phyloP scores from a whole-genome alignment of 371 early-diverging fungal species.

The Rhizopus stolonifer region DNA sequence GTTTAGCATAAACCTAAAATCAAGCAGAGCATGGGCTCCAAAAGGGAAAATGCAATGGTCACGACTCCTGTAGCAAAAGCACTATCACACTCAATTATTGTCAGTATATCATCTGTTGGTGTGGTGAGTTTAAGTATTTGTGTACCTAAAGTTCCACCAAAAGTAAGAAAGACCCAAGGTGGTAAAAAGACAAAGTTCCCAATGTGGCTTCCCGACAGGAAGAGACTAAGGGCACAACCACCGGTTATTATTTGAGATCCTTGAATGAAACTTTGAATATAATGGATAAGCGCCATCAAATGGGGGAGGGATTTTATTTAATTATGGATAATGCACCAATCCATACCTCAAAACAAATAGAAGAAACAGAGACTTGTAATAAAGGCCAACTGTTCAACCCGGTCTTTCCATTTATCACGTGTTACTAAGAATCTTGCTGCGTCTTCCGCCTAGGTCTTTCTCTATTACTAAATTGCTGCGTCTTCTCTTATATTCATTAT shows the following conservation, averaged over 20 bases:
- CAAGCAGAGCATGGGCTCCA: neutral
- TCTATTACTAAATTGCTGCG: too few relatives aligned
- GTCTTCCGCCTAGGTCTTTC: too few relatives aligned
- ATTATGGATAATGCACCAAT: constrained; percentile 10
- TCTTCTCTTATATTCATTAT: too few relatives aligned
- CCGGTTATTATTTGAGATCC: constrained; percentile 9
- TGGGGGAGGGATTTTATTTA: neutral
- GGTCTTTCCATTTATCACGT: too few relatives aligned
- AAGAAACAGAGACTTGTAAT: too few relatives aligned
- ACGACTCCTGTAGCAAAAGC: neutral
- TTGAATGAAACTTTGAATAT: constrained; percentile 1
- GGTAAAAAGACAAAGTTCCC: neutral
- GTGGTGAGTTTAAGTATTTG: neutral
- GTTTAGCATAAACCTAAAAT: neutral
- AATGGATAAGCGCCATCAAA: neutral
- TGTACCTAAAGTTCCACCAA: neutral
- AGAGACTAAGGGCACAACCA: neutral
- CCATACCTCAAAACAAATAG: neutral
- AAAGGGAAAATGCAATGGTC: neutral
- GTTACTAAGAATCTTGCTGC: too few relatives aligned
- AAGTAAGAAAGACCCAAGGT: constrained; percentile 1
- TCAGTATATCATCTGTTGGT: neutral
- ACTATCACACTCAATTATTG: neutral
- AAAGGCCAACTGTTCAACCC: too few relatives aligned
- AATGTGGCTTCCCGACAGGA: neutral